Base-by-base conservation (phyloP, 2,329 filamentous ascomycete genomes). In the Talaromyces funiculosus region DNA sequence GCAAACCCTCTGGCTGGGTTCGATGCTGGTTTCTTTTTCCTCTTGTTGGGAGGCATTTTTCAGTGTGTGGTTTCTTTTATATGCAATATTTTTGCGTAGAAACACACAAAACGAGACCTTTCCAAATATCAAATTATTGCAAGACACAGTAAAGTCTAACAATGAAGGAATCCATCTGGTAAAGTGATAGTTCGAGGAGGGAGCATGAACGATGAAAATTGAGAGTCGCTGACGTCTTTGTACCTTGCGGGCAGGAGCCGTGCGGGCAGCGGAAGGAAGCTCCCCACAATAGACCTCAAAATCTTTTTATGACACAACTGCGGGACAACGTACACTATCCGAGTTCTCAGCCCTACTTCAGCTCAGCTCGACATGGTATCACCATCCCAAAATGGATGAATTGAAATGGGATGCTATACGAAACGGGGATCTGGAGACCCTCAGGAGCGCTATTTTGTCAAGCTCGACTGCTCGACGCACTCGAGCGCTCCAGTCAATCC, bases 1-100 rank as follows among this genome's bases (percentile, higher is more conserved):
- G 93, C 91, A 77, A 97, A 96, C 18, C 92, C 94, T 74, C 94
- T 84, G 40, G 92, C 91, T 62, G 92, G 90, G 75, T 97, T 97
- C 33, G 88, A 85, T 26, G 85, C 84, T 59, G 89, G 83, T 83
- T 97, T 97, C 81, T 91, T 95, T 80, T 97, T 96, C 79, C 96
- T 96, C 76, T 90, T 89, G 64, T 80, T 79, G 14, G 77, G 72
- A 40, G 89, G 88, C 90, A 93, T 93, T 26, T 60, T 55, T 29
- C 18, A 38, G n/a, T 26, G 12, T n/a, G 33, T 7, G 29, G 12
- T 2, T n/a, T 31, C 9, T 31, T 51, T 51, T 51, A 33, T 37
- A 54, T 54, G 51, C 40, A 54, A 35, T 35, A 12, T 18, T 29
- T 26, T 9, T 7, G 14, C 33, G 35, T 14, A 18, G 16, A 24